phyloP scores from a whole-genome alignment of 305 asterid genomes.

The Rubia peregrina region DNA sequence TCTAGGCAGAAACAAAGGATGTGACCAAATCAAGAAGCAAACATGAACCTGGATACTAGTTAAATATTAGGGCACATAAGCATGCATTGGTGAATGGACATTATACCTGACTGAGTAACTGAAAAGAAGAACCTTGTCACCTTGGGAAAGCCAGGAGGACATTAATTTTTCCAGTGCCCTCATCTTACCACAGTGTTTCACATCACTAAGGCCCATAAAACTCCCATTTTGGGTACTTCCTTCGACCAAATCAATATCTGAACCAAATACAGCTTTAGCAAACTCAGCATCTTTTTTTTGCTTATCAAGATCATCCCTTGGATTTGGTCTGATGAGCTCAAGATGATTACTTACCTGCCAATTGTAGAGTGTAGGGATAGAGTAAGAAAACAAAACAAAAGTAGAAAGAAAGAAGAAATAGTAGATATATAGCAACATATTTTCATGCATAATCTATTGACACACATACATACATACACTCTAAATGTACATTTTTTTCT shows the following conservation, averaged over 20 bases:
- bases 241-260: slow-evolving; percentile 66
- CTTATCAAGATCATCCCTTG: slow-evolving; percentile 73
- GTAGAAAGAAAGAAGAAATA: not conserved
- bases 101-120: slow-evolving; percentile 87
- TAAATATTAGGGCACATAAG: not conserved
- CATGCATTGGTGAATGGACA: not conserved
- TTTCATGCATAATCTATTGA: not conserved
- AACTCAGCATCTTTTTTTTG: slow-evolving; percentile 80
- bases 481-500: not conserved
- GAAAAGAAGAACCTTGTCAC: slow-evolving; percentile 95
- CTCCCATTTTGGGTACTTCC: slow-evolving; percentile 63
- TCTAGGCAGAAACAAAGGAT: not conserved
- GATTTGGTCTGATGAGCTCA: slow-evolving; percentile 92
- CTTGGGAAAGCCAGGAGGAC: slow-evolving; percentile 66
- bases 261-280: slow-evolving; percentile 64
- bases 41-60: not conserved
- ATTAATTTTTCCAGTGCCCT: slow-evolving; percentile 79
- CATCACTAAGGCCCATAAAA: slow-evolving; percentile 90
- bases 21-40: not conserved
- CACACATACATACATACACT: not conserved
- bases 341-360: slow-evolving; percentile 83
- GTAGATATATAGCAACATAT: not conserved
- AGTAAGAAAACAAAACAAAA: slow-evolving; percentile 1
- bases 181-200: slow-evolving; percentile 91
- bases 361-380: slow-evolving; percentile 9